A percentile compares a stretch with the other conserved stretches of the same genome.
phyloP scores from a whole-genome alignment of 805 yeast genomes.

The Kurtzmaniella cleridarum region DNA sequence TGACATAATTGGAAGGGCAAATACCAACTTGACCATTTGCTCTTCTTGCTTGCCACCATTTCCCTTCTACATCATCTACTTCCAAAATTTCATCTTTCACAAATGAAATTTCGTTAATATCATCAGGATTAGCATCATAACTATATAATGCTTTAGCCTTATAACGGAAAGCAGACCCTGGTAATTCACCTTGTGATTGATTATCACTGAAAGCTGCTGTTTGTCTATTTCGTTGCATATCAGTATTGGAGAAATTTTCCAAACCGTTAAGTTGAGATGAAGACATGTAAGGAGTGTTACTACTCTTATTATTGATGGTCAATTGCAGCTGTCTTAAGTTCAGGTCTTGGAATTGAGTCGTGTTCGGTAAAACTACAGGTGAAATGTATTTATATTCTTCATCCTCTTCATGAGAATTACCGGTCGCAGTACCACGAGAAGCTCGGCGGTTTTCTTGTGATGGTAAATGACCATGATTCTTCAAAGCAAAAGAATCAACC shows the following conservation, averaged over 20 bases:
- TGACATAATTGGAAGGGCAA: conserved; percentile 92
- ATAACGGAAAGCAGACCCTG: conserved; percentile 60
- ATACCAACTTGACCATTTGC: conserved; percentile 91
- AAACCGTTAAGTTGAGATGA: conserved; percentile 57
- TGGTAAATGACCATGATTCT: conserved; percentile 31
- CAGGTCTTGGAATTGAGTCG: conserved; percentile 20
- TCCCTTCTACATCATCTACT: conserved; percentile 88
- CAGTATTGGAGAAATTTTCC: conserved; percentile 45
- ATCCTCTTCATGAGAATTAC: conserved; percentile 13
- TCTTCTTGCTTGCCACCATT: conserved; percentile 98
- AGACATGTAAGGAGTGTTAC: conserved; percentile 37
- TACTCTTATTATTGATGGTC: conserved; percentile 23
- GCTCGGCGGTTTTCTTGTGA: conserved; percentile 8
- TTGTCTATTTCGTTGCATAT: conserved; percentile 22
- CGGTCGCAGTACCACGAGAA: neutral
- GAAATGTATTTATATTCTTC: conserved; percentile 20
- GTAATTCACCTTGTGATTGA: conserved; percentile 12
- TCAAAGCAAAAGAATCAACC: conserved; percentile 75
- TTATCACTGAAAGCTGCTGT: conserved; percentile 15
- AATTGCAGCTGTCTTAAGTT: conserved; percentile 33
- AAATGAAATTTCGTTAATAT: conserved; percentile 87
- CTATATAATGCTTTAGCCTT: conserved; percentile 82
- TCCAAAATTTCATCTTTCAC: conserved; percentile 86
- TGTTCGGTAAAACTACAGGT: conserved; percentile 10
- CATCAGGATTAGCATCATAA: conserved; percentile 87